Conservation (phyloP, 164 flowering plant genomes). For the Chimonanthus salicifolius region DNA sequence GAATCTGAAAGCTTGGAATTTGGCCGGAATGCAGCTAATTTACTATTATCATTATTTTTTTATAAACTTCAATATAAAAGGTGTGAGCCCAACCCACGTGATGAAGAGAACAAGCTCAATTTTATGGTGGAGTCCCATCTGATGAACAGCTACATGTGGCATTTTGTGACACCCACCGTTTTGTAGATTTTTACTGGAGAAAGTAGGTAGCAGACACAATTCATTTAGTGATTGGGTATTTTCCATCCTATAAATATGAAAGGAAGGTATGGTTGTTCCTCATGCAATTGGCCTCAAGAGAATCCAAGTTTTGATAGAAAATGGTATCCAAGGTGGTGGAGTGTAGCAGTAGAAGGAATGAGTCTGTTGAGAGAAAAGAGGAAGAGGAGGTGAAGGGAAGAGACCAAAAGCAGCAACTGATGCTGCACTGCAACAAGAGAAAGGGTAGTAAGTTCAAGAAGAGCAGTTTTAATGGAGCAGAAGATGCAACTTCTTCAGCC, state of each 20-base stretch:
- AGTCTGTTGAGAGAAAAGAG: slow-evolving; percentile 17
- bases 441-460: slow-evolving; percentile 66
- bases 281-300: background rate
- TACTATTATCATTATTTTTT: too few relatives aligned
- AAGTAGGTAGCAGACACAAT: background rate
- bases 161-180: background rate
- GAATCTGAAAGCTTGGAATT: too few relatives aligned
- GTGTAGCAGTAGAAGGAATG: slow-evolving; percentile 31
- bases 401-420: slow-evolving; percentile 12
- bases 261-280: background rate
- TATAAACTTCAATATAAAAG: too few relatives aligned
- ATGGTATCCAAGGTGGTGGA: slow-evolving; percentile 64
- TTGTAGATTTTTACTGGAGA: too few relatives aligned
- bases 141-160: too few relatives aligned
- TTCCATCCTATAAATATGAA: background rate
- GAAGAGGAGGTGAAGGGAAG: slow-evolving; percentile 16
- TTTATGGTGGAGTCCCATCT: too few relatives aligned
- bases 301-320: background rate
- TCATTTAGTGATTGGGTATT: background rate
- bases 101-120: too few relatives aligned
- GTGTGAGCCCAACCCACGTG: too few relatives aligned
- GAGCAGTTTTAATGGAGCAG: slow-evolving; percentile 53
- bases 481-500: slow-evolving; percentile 78
- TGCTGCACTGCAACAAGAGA: slow-evolving; percentile 61
- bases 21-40: too few relatives aligned